phyloP scores from a whole-genome alignment of 2,329 filamentous ascomycete species.

The Pseudogymnoascus sp. region DNA sequence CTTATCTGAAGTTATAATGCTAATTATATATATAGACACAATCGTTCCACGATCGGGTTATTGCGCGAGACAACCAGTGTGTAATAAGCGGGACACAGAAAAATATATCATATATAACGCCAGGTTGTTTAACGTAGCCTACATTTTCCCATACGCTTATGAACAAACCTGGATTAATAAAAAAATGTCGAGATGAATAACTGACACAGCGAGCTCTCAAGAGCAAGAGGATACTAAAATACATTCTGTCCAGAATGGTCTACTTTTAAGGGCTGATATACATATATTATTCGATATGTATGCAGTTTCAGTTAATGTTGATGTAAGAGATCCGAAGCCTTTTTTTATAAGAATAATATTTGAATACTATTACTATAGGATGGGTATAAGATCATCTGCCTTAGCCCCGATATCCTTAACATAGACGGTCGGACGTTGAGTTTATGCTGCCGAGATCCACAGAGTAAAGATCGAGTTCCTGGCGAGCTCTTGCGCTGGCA shows the following conservation, averaged over 20 bases:
- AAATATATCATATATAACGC: no score
- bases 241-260: not conserved
- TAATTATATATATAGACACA: not conserved
- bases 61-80: not conserved
- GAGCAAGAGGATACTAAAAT: not conserved
- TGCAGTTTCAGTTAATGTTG: not conserved
- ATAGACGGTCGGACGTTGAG: not conserved
- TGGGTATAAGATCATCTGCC: not conserved
- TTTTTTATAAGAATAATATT: not conserved
- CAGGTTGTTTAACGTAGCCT: not conserved
- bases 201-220: not conserved
- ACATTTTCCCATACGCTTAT: not conserved
- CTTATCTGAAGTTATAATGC: not conserved
- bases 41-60: not conserved
- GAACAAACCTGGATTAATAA: not conserved
- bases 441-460: not conserved
- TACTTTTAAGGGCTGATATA: not conserved
- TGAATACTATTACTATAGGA: not conserved
- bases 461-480: not conserved
- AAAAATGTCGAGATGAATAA: not conserved
- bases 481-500: slow-evolving; percentile 9
- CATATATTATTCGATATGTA: not conserved
- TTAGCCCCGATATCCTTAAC: not conserved
- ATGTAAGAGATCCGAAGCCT: not conserved
- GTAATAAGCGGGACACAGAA: not conserved